phyloP scores from a whole-genome alignment of 441 rosid species.

The Populus hybrid region DNA sequence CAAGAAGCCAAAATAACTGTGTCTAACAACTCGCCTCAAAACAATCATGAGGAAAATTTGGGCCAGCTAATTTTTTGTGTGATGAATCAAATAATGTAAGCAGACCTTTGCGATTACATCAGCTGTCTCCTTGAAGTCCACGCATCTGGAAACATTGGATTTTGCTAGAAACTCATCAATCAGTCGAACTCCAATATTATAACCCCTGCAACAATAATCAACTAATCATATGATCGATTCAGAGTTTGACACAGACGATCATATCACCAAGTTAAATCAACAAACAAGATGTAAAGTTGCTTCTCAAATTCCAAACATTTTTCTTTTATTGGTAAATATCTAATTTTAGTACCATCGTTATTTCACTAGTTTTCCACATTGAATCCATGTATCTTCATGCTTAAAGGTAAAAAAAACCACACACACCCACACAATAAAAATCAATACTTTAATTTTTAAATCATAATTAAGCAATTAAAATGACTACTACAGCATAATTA shows the following conservation, averaged over 20 bases:
- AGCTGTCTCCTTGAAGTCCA: constrained; percentile 90
- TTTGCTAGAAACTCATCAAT: constrained; percentile 91
- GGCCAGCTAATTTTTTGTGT: neutral
- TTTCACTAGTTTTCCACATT: neutral
- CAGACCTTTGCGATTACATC: constrained; percentile 86
- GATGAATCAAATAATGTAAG: neutral
- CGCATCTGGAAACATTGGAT: constrained; percentile 82
- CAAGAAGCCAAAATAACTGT: neutral
- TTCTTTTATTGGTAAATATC: too few relatives aligned
- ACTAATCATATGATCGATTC: neutral
- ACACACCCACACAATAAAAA: neutral
- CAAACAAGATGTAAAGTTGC: too few relatives aligned
- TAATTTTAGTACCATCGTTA: neutral
- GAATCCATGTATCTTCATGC: neutral
- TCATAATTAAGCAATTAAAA: neutral
- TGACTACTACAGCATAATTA: neutral
- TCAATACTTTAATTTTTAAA: neutral
- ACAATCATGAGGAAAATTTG: neutral
- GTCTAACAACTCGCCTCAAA: neutral
- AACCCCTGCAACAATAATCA: constrained; percentile 59
- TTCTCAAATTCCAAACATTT: too few relatives aligned
- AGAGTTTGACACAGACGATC: neutral
- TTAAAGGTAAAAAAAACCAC: neutral
- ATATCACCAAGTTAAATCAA: neutral
- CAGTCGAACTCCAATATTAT: constrained; percentile 84